Evolutionary conservation across 2,329 filamentous ascomycete species (phyloP).

Genomic region (Penicillium sp.): DNA sequence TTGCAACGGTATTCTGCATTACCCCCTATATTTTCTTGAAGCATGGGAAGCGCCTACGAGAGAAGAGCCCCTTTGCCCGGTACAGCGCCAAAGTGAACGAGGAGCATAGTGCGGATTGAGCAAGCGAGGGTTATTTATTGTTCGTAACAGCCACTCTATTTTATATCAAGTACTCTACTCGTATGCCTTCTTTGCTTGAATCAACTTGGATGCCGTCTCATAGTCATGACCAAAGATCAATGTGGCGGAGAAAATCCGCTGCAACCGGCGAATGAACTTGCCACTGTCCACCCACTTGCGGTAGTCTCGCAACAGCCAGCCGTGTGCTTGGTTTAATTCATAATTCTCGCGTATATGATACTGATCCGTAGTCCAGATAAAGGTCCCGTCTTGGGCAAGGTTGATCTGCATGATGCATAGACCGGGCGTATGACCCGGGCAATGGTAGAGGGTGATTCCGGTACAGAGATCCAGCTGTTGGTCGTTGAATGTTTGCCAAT

Average conservation of each 20-base stretch:
- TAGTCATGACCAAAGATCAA: conserved; percentile 41
- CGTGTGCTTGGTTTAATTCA: conserved; percentile 39
- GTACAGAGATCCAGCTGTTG: conserved; percentile 45
- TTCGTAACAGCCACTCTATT: not conserved
- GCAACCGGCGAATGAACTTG: conserved; percentile 40
- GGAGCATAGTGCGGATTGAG: not conserved
- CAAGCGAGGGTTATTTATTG: not conserved
- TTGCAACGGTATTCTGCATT: conserved; percentile 23
- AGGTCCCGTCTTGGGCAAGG: conserved; percentile 41
- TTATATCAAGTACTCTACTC: not conserved
- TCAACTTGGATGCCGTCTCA: conserved; percentile 12
- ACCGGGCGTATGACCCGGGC: conserved; percentile 44
- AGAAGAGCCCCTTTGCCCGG: conserved; percentile 33
- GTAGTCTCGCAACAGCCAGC: conserved; percentile 44
- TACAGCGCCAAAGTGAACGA: conserved; percentile 24
- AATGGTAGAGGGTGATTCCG: conserved; percentile 45
- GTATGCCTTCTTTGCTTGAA: conserved; percentile 12
- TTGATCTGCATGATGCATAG: conserved; percentile 45
- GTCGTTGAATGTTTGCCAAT: conserved; percentile 52
- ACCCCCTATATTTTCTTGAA: conserved; percentile 20
- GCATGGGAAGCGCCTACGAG: conserved; percentile 20
- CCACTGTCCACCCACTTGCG: conserved; percentile 42
- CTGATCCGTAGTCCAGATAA: conserved; percentile 49
- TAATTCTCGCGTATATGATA: conserved; percentile 49
- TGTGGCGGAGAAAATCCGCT: conserved; percentile 35